Evolutionary conservation across 129 eudicot species (phyloP).

Genomic region (Helianthus tuberosus): DNA sequence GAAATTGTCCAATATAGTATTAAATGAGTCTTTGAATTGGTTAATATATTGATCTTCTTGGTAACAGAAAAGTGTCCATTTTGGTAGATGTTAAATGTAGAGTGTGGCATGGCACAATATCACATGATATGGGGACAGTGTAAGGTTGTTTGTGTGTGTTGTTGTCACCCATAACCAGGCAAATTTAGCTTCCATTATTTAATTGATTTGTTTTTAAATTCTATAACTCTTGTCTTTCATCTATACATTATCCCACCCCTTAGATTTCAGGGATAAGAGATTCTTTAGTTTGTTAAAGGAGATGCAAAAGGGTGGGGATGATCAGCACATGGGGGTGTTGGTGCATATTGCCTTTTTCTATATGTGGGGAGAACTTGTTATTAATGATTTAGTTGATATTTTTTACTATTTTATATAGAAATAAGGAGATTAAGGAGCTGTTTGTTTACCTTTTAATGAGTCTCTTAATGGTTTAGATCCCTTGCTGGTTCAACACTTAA

Average conservation of each 20-base stretch:
- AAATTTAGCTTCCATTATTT: slow-evolving; percentile 36
- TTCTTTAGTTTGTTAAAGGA: slow-evolving; percentile 33
- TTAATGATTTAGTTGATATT: slow-evolving; percentile 24
- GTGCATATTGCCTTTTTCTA: slow-evolving; percentile 23
- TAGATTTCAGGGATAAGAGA: slow-evolving; percentile 36
- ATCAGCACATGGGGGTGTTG: slow-evolving; percentile 36
- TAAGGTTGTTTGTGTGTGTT: slow-evolving; percentile 41
- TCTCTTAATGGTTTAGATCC: too few relatives aligned
- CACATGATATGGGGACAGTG: slow-evolving; percentile 72
- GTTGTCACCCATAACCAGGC: slow-evolving; percentile 67
- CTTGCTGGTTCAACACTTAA: too few relatives aligned
- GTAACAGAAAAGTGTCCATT: slow-evolving; percentile 38
- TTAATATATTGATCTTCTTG: slow-evolving; percentile 26
- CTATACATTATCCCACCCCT: slow-evolving; percentile 30
- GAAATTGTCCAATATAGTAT: slow-evolving; percentile 8
- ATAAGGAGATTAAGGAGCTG: too few relatives aligned
- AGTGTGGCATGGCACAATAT: slow-evolving; percentile 38
- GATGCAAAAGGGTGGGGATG: slow-evolving; percentile 34
- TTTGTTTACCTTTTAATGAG: too few relatives aligned
- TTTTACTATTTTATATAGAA: not conserved
- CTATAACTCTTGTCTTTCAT: slow-evolving; percentile 45
- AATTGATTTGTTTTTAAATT: slow-evolving; percentile 31
- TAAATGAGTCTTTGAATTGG: not conserved
- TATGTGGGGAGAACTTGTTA: slow-evolving; percentile 52
- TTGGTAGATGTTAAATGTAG: slow-evolving; percentile 35